Conservation (phyloP, 768 basidiomycete species). For the Suillus luteus region DNA sequence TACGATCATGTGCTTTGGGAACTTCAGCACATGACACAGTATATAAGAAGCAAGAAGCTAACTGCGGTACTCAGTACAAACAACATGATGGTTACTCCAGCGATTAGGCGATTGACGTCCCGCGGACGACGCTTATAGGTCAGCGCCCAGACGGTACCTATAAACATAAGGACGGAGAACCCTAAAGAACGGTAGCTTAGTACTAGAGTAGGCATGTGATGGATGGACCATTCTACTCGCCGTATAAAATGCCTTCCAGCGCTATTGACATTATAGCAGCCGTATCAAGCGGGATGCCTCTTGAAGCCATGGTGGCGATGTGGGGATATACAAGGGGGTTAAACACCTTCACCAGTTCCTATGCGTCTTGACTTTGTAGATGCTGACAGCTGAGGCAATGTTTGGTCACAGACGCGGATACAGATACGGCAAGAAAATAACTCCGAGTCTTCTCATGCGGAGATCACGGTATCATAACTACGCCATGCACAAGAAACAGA, state of each 20-base stretch:
- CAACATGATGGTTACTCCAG: constrained; percentile 20
- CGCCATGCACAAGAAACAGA: no score
- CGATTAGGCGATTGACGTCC: constrained; percentile 18
- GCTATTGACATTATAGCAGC: constrained; percentile 25
- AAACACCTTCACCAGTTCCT: no score
- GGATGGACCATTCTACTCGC: constrained; percentile 9
- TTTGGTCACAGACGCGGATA: neutral
- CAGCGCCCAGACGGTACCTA: constrained; percentile 23
- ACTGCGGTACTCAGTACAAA: constrained; percentile 27
- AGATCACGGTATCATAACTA: no score
- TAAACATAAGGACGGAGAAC: constrained; percentile 30
- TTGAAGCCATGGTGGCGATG: neutral
- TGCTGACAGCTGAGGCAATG: neutral
- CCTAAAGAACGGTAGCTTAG: constrained; percentile 15
- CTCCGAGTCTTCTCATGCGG: no score
- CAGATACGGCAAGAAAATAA: neutral
- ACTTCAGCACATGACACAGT: neutral
- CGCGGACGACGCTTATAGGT: constrained; percentile 10
- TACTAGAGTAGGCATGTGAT: neutral
- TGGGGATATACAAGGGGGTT: neutral
- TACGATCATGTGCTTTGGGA: constrained; percentile 16
- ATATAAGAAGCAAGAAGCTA: constrained; percentile 2
- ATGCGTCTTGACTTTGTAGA: neutral
- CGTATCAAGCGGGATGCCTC: constrained; percentile 19
- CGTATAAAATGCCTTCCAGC: constrained; percentile 27